Evolutionary conservation across 2,329 filamentous ascomycete genomes (phyloP).

Genomic region (Aspergillus aculeatus): DNA sequence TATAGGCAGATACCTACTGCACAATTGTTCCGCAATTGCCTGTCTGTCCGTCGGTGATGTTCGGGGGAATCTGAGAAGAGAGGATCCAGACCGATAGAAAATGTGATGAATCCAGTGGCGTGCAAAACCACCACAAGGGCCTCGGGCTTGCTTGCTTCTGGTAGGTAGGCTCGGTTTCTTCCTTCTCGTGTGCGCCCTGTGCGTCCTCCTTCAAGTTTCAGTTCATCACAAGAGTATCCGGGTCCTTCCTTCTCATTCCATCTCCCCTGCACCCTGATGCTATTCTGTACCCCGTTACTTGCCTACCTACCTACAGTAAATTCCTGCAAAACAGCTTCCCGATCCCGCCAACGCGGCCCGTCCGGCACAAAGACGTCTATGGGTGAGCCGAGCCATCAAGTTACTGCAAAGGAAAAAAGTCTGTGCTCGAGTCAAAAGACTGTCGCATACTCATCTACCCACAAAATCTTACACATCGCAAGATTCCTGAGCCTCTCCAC

Average conservation of each 20-base stretch:
- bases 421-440: not conserved
- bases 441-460: not conserved
- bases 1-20: not conserved
- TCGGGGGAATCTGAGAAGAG: conserved; percentile 9
- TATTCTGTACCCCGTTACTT: not conserved
- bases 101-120: conserved; percentile 21
- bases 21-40: not conserved
- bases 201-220: no score
- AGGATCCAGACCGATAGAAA: conserved; percentile 17
- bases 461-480: not conserved
- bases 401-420: not conserved
- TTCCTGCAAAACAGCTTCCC: conserved; percentile 3
- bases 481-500: not conserved
- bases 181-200: not conserved
- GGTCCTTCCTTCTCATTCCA: not conserved
- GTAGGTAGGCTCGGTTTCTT: not conserved
- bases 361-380: not conserved
- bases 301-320: no score
- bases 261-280: not conserved
- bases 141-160: not conserved
- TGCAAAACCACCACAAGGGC: not conserved
- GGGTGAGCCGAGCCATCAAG: not conserved
- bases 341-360: not conserved
- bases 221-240: no score
- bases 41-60: conserved; percentile 5